A percentile compares a stretch with the other conserved stretches of the same genome.
These are phyloP conservation scores for Wallacemonas sp. DNA, from an alignment of 208 protist species.

Conservation along the genomic window DNA sequence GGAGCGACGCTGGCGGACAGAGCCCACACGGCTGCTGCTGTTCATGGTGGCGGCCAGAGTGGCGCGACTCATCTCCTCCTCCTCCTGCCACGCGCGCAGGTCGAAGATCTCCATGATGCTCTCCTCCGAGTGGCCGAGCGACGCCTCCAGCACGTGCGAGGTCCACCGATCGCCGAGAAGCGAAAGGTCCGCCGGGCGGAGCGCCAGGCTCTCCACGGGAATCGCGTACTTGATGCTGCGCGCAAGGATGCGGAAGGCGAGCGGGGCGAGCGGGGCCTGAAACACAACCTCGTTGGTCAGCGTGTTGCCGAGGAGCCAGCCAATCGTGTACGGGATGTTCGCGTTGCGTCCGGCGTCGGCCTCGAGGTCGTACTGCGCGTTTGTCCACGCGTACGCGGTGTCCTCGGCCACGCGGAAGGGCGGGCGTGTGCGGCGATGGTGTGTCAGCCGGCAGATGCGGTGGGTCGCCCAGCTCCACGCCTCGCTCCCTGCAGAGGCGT, in stretches of 20 bases:
- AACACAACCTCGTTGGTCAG: constrained; percentile 46
- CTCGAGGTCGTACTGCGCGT: constrained; percentile 24
- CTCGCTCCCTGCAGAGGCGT: constrained; percentile 5
- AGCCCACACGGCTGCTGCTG: neutral
- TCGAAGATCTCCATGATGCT: constrained; percentile 12
- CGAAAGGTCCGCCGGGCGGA: constrained; percentile 32
- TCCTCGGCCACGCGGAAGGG: constrained; percentile 13
- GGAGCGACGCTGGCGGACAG: neutral
- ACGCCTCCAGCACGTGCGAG: constrained; percentile 21
- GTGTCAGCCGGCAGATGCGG: constrained; percentile 24
- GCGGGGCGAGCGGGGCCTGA: constrained; percentile 44
- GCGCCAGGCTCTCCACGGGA: constrained; percentile 17
- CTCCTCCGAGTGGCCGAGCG: constrained; percentile 8
- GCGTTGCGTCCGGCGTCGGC: neutral
- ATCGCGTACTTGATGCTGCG: constrained; percentile 29
- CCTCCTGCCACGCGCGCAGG: constrained; percentile 11
- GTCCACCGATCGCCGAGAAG: constrained; percentile 31
- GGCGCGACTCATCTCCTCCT: constrained; percentile 10
- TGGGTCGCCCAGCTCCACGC: neutral
- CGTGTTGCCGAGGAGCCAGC: constrained; percentile 54
- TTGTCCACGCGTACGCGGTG: constrained; percentile 40
- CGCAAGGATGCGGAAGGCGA: constrained; percentile 52
- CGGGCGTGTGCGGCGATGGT: constrained; percentile 32
- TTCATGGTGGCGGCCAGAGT: neutral
- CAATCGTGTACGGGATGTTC: constrained; percentile 37